These are phyloP conservation scores for Graphium sp. DNA, from an alignment of 2,329 filamentous ascomycete species.

Conservation along the genomic window DNA sequence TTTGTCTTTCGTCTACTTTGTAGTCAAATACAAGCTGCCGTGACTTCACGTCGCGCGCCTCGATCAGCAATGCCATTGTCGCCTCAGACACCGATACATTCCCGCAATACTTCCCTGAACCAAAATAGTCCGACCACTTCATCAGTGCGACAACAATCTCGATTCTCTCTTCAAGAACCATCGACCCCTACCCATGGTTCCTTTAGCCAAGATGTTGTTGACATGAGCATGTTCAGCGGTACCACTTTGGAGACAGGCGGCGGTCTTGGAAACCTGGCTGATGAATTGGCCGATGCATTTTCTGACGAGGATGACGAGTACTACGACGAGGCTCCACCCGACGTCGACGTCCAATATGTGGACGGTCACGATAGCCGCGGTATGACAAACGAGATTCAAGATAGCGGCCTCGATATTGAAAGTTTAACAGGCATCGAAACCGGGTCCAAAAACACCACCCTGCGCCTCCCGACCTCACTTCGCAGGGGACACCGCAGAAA, in stretches of 20 bases:
- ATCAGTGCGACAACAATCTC: constrained; percentile 28
- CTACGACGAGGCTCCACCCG: constrained; percentile 27
- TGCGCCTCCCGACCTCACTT: constrained; percentile 25
- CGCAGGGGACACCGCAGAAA: constrained; percentile 30
- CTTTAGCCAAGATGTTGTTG: constrained; percentile 29
- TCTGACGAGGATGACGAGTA: constrained; percentile 48
- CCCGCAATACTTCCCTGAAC: constrained; percentile 37
- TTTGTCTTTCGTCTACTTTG: no score
- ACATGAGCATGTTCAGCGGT: constrained; percentile 24
- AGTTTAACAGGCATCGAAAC: constrained; percentile 7
- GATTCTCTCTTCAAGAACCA: constrained; percentile 31
- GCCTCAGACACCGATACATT: constrained; percentile 41
- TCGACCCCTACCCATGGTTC: constrained; percentile 29
- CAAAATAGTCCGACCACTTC: constrained; percentile 30
- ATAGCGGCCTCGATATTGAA: constrained; percentile 25
- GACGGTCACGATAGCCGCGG: constrained; percentile 10
- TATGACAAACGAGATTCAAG: constrained; percentile 14
- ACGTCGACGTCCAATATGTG: constrained; percentile 16
- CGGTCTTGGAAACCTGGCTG: constrained; percentile 61
- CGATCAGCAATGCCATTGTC: constrained; percentile 28
- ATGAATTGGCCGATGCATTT: constrained; percentile 63
- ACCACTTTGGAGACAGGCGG: constrained; percentile 14
- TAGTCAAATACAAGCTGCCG: no score
- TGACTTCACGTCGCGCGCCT: no score
- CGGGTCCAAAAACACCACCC: constrained; percentile 18